phyloP scores from a whole-genome alignment of 441 rosid species.

The Kokia cookei region DNA sequence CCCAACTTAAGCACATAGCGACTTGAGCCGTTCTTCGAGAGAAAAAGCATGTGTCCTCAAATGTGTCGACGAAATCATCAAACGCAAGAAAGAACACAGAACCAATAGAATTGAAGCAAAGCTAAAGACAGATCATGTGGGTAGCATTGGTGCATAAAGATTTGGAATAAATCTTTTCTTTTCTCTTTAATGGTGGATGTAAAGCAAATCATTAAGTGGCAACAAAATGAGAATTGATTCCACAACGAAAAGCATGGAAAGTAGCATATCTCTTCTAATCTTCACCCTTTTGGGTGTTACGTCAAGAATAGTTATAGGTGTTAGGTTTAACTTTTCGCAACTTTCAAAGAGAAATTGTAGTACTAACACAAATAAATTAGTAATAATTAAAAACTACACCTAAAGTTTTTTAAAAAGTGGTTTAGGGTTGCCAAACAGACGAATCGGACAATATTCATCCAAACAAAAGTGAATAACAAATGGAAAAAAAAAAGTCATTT shows the following conservation, averaged over 20 bases:
- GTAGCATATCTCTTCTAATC: not conserved
- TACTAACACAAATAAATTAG: not conserved
- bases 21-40: not conserved
- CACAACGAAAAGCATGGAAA: not conserved
- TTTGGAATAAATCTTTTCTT: not conserved
- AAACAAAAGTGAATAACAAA: not conserved
- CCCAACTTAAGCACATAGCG: not conserved
- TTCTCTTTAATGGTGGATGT: not conserved
- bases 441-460: not conserved
- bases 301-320: constrained; percentile 4
- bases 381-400: not conserved
- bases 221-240: not conserved
- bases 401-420: not conserved
- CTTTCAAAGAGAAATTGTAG: not conserved
- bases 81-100: not conserved
- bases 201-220: not conserved
- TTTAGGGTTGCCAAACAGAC: not conserved
- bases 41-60: not conserved
- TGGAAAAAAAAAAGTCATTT: not conserved
- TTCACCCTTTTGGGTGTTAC: not conserved
- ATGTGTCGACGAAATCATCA: not conserved
- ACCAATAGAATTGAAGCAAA: not conserved
- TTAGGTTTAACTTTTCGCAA: not conserved
- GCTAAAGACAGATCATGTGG: not conserved
- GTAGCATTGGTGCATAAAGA: not conserved